A percentile compares a stretch with the other conserved stretches of the same genome.
Evolutionary conservation across 2,329 filamentous ascomycete species (phyloP).

Genomic region (Fusarium hostae): DNA sequence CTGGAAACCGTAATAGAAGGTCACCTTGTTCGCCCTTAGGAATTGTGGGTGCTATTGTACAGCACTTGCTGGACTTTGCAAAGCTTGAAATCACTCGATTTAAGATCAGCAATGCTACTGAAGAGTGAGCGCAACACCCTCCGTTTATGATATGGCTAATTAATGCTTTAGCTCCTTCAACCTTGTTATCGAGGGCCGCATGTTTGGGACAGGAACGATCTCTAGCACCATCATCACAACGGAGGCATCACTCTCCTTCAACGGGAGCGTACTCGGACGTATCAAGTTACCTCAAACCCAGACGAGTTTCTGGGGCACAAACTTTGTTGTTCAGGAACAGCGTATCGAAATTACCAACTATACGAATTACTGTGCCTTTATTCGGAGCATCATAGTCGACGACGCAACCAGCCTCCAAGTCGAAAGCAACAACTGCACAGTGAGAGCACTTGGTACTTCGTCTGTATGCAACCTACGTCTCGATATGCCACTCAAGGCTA

Average conservation of each 20-base stretch:
- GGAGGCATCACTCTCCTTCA: constrained; percentile 47
- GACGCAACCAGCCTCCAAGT: constrained; percentile 45
- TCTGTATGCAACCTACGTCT: constrained; percentile 34
- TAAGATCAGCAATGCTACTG: constrained; percentile 46
- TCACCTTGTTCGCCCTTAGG: constrained; percentile 10
- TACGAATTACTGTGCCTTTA: constrained; percentile 45
- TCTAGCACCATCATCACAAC: constrained; percentile 46
- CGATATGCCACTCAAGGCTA: constrained; percentile 44
- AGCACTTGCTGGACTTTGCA: constrained; percentile 44
- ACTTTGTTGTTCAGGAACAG: constrained; percentile 44
- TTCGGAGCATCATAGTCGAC: constrained; percentile 47
- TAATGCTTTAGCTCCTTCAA: constrained; percentile 44
- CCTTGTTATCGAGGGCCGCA: constrained; percentile 46
- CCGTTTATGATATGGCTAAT: background rate
- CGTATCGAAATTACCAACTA: constrained; percentile 46
- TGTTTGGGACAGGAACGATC: constrained; percentile 47
- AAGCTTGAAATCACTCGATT: constrained; percentile 46
- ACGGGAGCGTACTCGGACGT: constrained; percentile 45
- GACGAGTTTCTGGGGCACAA: constrained; percentile 44
- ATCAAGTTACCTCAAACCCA: constrained; percentile 46
- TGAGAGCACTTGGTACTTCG: constrained; percentile 41
- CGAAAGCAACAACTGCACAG: constrained; percentile 44
- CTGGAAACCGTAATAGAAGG: background rate
- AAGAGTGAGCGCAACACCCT: constrained; percentile 41
- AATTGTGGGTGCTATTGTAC: constrained; percentile 45